Conservation (phyloP, 2,329 filamentous ascomycete species). For the Aotearoamyces nothofagi region DNA sequence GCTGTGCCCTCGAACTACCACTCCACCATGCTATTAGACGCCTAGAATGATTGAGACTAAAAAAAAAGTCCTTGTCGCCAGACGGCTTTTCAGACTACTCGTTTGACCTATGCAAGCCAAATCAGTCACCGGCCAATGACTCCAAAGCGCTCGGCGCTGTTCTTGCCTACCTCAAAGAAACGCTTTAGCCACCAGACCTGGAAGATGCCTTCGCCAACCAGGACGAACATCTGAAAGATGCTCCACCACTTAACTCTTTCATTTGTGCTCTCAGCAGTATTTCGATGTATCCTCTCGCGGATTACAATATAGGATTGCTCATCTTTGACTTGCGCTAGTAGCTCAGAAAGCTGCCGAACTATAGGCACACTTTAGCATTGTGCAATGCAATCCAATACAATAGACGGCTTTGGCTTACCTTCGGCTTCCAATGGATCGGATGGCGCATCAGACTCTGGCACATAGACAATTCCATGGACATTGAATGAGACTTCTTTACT, state of each 20-base stretch:
- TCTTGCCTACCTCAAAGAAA: conserved; percentile 67
- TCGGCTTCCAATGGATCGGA: conserved; percentile 83
- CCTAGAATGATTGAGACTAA: no score
- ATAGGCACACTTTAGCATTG: conserved; percentile 9
- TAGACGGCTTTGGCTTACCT: conserved; percentile 35
- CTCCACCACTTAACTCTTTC: conserved; percentile 99
- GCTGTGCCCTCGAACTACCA: no score
- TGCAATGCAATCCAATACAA: conserved; percentile 2
- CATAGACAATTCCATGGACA: conserved; percentile 96
- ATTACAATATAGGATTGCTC: conserved; percentile 96
- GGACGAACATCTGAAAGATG: conserved; percentile 80
- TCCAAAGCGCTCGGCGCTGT: conserved; percentile 16
- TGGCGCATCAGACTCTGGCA: conserved; percentile 71
- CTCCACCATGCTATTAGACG: no score
- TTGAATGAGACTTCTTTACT: conserved; percentile 99
- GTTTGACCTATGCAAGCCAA: conserved; percentile 34
- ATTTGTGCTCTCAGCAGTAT: conserved; percentile 98
- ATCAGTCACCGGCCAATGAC: conserved; percentile 16
- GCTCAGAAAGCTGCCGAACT: conserved; percentile 74
- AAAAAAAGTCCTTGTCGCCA: no score
- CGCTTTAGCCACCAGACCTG: conserved; percentile 99
- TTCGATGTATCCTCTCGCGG: conserved; percentile 89
- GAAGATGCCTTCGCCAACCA: conserved; percentile 86
- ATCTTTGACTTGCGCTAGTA: conserved; percentile 86
- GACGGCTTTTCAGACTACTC: conserved; percentile 45